Evolutionary conservation across 176 grass and related monocot genomes (phyloP), one percentile per base, ranked within the genome.

Genomic region (Oryza nivara): DNA sequence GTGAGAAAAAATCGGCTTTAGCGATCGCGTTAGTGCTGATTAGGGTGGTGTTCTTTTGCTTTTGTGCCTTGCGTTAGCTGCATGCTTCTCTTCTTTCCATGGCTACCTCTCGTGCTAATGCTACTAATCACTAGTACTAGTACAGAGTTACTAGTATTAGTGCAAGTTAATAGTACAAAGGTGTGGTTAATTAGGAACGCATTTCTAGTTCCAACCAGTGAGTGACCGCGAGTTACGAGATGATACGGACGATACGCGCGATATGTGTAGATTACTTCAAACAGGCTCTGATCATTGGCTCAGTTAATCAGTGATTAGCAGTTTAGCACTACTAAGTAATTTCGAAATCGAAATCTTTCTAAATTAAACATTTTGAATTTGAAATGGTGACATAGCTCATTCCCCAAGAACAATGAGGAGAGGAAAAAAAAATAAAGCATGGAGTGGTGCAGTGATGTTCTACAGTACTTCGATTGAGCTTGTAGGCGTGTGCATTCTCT

Each of bases 41-140:
- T 67, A 67, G 67, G 7, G 41, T 49, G 38, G 54, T 19, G 28
- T 25, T 51, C 86, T 78, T 85, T 88, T 54, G 41, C 80, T 86
- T 86, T 87, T 84, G 49, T 46, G 19, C 76, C 51, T 25, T 25
- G 23, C 40, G 36, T 68, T 22, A 3, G 49, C 69, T 68, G 71
- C 87, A 84, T 79, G 85, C 91, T 73, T 70, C 79, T 82, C 74
- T 32, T 89, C 72, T 90, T 90, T 84, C 77, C 76, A 85, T 87
- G 87, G 43, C 67, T 58, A 20, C 30, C 75, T 77, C 79, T 82
- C 79, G 12, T 67, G 38, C 85, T 19, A 70, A 41, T 72, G 2
- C 73, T 38, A 30, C 73, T 4, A 1, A 52, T 73, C 63, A 23
- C 13, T 38, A 35, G 43, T 45, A 11, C 16, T 4, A 58, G 56